phyloP scores from a whole-genome alignment of 1,139 yeast species.

The Kodamaea plutei region DNA sequence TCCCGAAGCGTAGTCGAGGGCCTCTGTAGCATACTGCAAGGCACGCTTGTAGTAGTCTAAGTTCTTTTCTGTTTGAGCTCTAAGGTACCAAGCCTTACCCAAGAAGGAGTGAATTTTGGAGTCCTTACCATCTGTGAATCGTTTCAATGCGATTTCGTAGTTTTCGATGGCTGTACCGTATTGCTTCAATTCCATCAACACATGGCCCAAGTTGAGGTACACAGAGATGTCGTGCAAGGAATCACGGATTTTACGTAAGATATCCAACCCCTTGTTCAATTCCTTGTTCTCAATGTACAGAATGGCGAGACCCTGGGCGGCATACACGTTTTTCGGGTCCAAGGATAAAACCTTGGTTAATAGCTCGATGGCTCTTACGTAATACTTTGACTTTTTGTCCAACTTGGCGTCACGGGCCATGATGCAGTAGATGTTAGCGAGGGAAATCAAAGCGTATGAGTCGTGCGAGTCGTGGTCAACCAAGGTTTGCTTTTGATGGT shows the following conservation, averaged over 20 bases:
- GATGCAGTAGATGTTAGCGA: constrained; percentile 81
- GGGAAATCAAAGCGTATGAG: constrained; percentile 79
- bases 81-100: constrained; percentile 86
- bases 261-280: constrained; percentile 72
- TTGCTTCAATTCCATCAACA: constrained; percentile 76
- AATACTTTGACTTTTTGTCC: constrained; percentile 72
- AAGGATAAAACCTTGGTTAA: constrained; percentile 83
- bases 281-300: constrained; percentile 86
- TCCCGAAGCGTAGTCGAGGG: constrained; percentile 39
- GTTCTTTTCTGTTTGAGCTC: constrained; percentile 71
- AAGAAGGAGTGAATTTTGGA: constrained; percentile 65
- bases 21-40: constrained; percentile 56
- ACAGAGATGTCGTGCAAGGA: constrained; percentile 81
- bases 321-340: constrained; percentile 85
- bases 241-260: constrained; percentile 85
- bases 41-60: constrained; percentile 58
- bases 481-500: constrained; percentile 80
- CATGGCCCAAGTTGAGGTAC: constrained; percentile 85
- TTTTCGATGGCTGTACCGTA: constrained; percentile 83
- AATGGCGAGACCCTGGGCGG: constrained; percentile 97
- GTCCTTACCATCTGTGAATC: constrained; percentile 62
- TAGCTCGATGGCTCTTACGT: constrained; percentile 82
- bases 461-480: constrained; percentile 84
- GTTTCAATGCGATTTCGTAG: constrained; percentile 73
- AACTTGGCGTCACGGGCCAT: constrained; percentile 75